Evolutionary conservation across 768 basidiomycete genomes (phyloP).

Genomic region (Peribolospora kevripleyi): DNA sequence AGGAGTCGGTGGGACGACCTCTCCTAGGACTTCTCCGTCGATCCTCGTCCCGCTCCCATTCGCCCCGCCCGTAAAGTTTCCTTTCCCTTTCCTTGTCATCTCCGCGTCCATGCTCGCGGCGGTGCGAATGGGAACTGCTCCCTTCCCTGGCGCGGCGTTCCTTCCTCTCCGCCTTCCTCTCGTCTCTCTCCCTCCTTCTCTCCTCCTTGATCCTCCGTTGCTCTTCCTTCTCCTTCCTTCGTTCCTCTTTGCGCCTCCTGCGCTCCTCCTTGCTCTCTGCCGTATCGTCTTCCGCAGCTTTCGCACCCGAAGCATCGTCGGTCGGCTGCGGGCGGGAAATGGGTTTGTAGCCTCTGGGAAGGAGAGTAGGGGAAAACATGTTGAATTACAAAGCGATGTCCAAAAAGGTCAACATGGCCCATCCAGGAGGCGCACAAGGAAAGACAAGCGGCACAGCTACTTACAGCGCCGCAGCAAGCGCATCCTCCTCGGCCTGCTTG

Average conservation of each 20-base stretch:
- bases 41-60: too few relatives aligned
- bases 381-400: slow-evolving; percentile 31
- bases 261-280: slow-evolving; percentile 19
- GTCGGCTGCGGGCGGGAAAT: slow-evolving; percentile 7
- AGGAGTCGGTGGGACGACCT: too few relatives aligned
- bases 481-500: slow-evolving; percentile 79
- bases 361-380: slow-evolving; percentile 16
- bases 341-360: slow-evolving; percentile 6
- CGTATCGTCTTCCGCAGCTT: slow-evolving; percentile 15
- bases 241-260: slow-evolving; percentile 24
- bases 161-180: background rate
- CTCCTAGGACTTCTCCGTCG: too few relatives aligned
- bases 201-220: slow-evolving; percentile 32
- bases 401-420: background rate
- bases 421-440: background rate
- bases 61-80: too few relatives aligned
- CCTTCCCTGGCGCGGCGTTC: too few relatives aligned
- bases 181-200: slow-evolving; percentile 14
- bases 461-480: slow-evolving; percentile 52
- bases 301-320: slow-evolving; percentile 15
- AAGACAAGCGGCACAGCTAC: slow-evolving; percentile 12
- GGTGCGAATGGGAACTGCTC: too few relatives aligned
- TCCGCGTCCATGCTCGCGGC: too few relatives aligned
- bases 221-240: slow-evolving; percentile 18
- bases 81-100: too few relatives aligned